These are phyloP conservation scores for Ustilago hordei DNA, from an alignment of 1,284 basidiomycete species.

Conservation along the genomic window DNA sequence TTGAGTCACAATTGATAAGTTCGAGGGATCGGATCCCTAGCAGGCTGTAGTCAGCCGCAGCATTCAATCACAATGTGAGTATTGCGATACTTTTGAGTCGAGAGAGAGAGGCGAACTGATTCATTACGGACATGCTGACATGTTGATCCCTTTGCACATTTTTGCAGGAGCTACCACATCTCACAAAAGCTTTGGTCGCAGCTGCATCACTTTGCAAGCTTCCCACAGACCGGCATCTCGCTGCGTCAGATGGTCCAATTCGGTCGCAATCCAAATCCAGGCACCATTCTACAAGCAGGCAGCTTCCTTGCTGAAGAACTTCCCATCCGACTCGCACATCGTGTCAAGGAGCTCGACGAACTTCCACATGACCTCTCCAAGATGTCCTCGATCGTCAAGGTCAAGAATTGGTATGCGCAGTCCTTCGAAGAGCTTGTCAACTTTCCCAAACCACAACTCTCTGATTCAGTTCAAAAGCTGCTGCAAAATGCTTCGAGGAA, in stretches of 20 bases:
- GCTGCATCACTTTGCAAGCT: constrained; percentile 67
- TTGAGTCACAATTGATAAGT: background rate
- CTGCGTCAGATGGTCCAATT: constrained; percentile 69
- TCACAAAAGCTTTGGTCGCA: constrained; percentile 64
- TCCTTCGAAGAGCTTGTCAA: constrained; percentile 79
- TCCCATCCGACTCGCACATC: constrained; percentile 92
- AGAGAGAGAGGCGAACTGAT: background rate
- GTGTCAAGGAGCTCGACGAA: constrained; percentile 95
- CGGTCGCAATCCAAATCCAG: constrained; percentile 66
- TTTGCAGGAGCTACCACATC: constrained; percentile 61
- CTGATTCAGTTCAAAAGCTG: constrained; percentile 63
- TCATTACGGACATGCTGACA: background rate
- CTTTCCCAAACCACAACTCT: constrained; percentile 63
- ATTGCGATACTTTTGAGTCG: background rate
- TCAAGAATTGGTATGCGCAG: constrained; percentile 99
- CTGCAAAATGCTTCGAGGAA: constrained; percentile 49
- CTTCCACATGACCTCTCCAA: constrained; percentile 90
- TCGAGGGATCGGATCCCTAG: background rate
- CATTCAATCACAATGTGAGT: constrained; percentile 17
- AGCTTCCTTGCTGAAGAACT: constrained; percentile 77
- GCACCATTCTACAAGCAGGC: constrained; percentile 67
- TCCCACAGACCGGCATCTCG: constrained; percentile 68
- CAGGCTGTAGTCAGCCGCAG: constrained; percentile 8
- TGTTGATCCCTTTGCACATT: background rate
- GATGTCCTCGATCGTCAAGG: constrained; percentile 93